phyloP scores from a whole-genome alignment of 2,329 filamentous ascomycete species.

The Ascochyta viciae-villosae region DNA sequence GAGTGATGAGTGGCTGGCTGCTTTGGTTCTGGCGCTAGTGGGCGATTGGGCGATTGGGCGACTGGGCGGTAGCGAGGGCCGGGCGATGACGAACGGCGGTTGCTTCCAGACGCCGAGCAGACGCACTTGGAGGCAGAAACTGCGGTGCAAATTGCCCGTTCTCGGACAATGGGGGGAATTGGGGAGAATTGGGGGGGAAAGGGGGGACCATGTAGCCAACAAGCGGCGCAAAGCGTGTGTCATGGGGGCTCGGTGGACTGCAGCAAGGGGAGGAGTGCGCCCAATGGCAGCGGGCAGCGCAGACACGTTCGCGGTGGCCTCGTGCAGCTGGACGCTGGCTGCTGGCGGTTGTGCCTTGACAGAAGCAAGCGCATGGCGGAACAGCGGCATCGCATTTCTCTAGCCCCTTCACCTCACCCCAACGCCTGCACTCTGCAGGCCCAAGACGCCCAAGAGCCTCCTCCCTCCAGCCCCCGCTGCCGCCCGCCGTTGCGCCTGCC shows the following conservation, averaged over 20 bases:
- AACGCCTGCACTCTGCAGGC: background rate
- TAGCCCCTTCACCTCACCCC: background rate
- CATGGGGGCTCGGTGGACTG: constrained; percentile 3
- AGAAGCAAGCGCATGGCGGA: background rate
- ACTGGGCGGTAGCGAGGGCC: constrained; percentile 4
- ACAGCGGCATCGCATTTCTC: constrained; percentile 13
- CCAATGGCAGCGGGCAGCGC: constrained; percentile 9
- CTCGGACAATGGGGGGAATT: background rate
- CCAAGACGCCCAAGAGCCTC: constrained; percentile 2
- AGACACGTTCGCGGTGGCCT: constrained; percentile 13
- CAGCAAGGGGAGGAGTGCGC: background rate
- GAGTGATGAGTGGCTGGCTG: background rate
- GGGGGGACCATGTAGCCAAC: background rate
- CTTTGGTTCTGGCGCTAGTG: background rate
- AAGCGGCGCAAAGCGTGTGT: constrained; percentile 4
- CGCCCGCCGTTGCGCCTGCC: constrained; percentile 17
- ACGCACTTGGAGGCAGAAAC: constrained; percentile 5
- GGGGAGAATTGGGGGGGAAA: too few relatives aligned
- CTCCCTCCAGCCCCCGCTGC: constrained; percentile 12
- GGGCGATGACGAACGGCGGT: constrained; percentile 6
- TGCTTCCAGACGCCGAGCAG: constrained; percentile 7
- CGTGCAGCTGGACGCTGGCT: constrained; percentile 2
- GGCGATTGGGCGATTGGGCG: background rate
- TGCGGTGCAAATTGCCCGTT: constrained; percentile 22
- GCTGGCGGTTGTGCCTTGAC: background rate